These are phyloP conservation scores for Fusarium solani-melongenae DNA, from an alignment of 2,329 filamentous ascomycete species.

Conservation along the genomic window DNA sequence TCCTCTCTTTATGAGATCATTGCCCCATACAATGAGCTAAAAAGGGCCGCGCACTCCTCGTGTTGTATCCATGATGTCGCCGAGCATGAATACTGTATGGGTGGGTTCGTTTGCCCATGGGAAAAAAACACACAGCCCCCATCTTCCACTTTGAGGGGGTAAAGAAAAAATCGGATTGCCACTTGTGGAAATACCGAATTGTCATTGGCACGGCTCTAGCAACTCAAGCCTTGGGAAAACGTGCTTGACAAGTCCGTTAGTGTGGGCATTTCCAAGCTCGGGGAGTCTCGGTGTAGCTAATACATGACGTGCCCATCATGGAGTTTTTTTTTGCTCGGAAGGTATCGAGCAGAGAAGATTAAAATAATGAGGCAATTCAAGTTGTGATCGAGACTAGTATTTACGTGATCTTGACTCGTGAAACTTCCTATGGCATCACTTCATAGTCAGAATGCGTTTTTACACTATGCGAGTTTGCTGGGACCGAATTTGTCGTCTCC, in stretches of 20 bases:
- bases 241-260: neutral
- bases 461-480: neutral
- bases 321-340: neutral
- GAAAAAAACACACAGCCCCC: neutral
- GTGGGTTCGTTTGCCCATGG: neutral
- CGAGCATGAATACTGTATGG: slow-evolving; percentile 38
- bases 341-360: neutral
- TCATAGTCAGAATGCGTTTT: neutral
- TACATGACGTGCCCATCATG: neutral
- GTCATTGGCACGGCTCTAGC: slow-evolving; percentile 26
- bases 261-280: neutral
- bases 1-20: slow-evolving; percentile 32
- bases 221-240: neutral
- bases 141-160: neutral
- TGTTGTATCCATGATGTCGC: neutral
- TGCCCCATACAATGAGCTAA: slow-evolving; percentile 35
- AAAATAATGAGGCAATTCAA: neutral
- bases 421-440: neutral
- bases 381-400: neutral
- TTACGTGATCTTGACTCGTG: neutral
- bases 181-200: neutral
- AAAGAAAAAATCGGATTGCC: slow-evolving; percentile 5
- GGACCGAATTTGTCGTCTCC: neutral
- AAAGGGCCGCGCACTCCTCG: slow-evolving; percentile 19
- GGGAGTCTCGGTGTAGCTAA: neutral